Evolutionary conservation across 192 early-diverging fungal genomes (phyloP).

Genomic region (Backusella sp.): DNA sequence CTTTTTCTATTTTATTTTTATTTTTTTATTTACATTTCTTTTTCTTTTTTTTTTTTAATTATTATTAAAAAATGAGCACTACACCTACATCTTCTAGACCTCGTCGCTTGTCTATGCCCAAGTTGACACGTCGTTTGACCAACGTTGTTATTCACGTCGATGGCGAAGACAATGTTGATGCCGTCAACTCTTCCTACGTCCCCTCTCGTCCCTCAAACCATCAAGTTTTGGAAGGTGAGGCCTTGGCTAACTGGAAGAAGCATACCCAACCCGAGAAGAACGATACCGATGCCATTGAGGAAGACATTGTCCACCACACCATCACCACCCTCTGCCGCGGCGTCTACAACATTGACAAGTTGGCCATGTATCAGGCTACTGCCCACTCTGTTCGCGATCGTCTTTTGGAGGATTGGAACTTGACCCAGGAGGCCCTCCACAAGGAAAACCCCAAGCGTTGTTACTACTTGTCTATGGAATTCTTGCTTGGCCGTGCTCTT

Average conservation of each 20-base stretch:
- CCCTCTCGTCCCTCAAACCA: not conserved
- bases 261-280: not conserved
- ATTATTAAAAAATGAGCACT: not conserved
- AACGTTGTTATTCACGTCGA: constrained; percentile 10
- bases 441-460: constrained; percentile 86
- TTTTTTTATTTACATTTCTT: not conserved
- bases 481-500: constrained; percentile 93
- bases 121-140: constrained; percentile 16
- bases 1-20: not conserved
- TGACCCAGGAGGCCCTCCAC: constrained; percentile 74
- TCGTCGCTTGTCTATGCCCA: constrained; percentile 9
- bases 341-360: constrained; percentile 89
- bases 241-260: not conserved
- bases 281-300: constrained; percentile 73
- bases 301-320: constrained; percentile 87
- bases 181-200: not conserved
- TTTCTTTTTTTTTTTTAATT: not conserved
- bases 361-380: constrained; percentile 89
- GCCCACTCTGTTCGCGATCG: constrained; percentile 92
- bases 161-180: not conserved
- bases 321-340: constrained; percentile 89
- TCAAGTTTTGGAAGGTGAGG: not conserved
- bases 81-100: not conserved
- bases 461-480: constrained; percentile 98
- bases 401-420: constrained; percentile 92